These are phyloP conservation scores for Stenocarpella maydis DNA, from an alignment of 2,329 filamentous ascomycete genomes.

Conservation along the genomic window DNA sequence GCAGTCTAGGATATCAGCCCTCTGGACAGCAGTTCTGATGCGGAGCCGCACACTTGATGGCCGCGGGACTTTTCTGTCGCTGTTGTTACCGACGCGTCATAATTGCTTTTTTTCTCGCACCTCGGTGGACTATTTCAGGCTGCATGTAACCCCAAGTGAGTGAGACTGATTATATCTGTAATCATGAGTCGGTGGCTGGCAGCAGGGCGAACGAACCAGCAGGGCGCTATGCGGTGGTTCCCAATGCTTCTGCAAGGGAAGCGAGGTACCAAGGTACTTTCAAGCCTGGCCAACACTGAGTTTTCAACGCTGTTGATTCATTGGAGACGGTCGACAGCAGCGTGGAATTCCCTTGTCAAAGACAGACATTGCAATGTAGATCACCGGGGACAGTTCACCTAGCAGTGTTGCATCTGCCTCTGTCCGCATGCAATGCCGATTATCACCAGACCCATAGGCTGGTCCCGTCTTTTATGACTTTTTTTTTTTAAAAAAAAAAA, in stretches of 20 bases:
- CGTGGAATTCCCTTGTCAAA: neutral
- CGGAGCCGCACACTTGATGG: neutral
- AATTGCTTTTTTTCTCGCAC: constrained; percentile 31
- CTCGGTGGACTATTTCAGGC: neutral
- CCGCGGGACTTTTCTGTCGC: neutral
- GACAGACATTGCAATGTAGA: neutral
- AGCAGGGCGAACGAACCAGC: neutral
- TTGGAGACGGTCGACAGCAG: constrained; percentile 2
- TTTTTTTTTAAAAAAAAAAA: too few relatives aligned
- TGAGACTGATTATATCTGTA: constrained; percentile 10
- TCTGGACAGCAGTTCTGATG: neutral
- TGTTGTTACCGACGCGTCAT: neutral
- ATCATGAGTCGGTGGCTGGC: constrained; percentile 23
- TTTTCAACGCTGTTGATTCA: constrained; percentile 29
- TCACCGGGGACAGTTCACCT: neutral
- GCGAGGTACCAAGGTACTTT: constrained; percentile 9
- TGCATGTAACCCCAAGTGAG: constrained; percentile 8
- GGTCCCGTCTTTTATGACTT: constrained; percentile 4
- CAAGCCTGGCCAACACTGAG: constrained; percentile 35
- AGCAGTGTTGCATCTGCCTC: constrained; percentile 6
- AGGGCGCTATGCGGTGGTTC: neutral
- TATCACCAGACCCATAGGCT: constrained; percentile 25
- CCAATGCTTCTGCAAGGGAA: constrained; percentile 3
- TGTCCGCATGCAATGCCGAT: constrained; percentile 14
- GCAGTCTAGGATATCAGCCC: neutral